Evolutionary conservation across 768 basidiomycete genomes (phyloP), one percentile per base, ranked within the genome.

Genomic region (Mycena pura): DNA sequence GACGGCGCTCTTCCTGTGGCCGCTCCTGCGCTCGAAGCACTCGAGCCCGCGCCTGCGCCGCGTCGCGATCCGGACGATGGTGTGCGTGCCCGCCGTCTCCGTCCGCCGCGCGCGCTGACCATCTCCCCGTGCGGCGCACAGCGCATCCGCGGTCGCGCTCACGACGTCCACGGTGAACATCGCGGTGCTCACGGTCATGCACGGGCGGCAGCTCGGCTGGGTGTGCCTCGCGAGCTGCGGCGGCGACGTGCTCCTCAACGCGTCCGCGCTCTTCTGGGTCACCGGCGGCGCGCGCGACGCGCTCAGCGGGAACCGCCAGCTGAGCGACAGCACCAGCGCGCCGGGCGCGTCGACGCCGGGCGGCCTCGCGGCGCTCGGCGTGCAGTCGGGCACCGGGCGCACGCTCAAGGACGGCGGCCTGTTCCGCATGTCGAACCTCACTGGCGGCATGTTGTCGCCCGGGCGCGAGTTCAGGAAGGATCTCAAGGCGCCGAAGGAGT

Each of bases 151-250:
- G 21, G 73, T 82, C 21, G 80, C 83, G 0, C 76, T 86, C 13
- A 75, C 76, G 11, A 84, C 84, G 6, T 84, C 83, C 11, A 77
- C 80, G 34, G 76, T 82, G 21, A 78, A 86, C 67, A 79, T 84
- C 36, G 67, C 73, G 11, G 69, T 84, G n/a, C 73, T 86, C 27
- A 80, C 81, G 11, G 49, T 74, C 22, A 55, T 81, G 68, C 73
- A 84, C 43, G 84, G 84, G 6, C 66, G 73, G 22, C 76, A 85
- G 62, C 69, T 82, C 9, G 81, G 75, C 7, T 84, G 80, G 82
- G 75, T 85, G 7, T 83, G 82, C 66, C 72, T 85, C 0, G 76
- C 74, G n/a, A 72, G 72, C 39, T 78, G 77, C 45, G 72, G 69
- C 0, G 63, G 47, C 5, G 77, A 78, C 47, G 77, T 77, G 57